These are phyloP conservation scores for Tulasnella sp. DNA, from an alignment of 768 basidiomycete genomes.

Conservation along the genomic window DNA sequence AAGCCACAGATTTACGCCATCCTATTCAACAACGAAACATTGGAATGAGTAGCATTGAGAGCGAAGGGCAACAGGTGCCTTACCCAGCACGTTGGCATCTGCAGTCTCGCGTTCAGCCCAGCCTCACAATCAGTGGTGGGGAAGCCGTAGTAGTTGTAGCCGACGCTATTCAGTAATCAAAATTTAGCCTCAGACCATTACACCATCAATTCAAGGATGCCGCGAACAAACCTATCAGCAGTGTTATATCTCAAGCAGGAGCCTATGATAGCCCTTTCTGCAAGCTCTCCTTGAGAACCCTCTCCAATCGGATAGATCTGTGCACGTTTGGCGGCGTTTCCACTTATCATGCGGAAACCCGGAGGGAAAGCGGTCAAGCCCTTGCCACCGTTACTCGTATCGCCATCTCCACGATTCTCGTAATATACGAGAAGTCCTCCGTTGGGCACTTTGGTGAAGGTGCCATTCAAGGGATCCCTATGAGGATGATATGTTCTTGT, in stretches of 20 bases:
- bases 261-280: constrained; percentile 33
- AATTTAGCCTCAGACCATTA: no score
- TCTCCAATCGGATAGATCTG: constrained; percentile 2
- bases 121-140: constrained; percentile 37
- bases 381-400: background rate
- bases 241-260: constrained; percentile 26
- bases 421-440: constrained; percentile 17
- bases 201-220: no score
- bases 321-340: constrained; percentile 5
- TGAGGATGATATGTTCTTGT: no score
- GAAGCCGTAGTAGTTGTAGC: constrained; percentile 25
- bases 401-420: constrained; percentile 8
- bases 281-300: constrained; percentile 34
- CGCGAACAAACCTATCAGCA: background rate
- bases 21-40: constrained; percentile 6
- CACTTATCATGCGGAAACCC: constrained; percentile 20
- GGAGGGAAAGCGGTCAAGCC: constrained; percentile 8
- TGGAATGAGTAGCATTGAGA: background rate
- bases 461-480: constrained; percentile 2
- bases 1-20: constrained; percentile 33
- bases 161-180: no score
- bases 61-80: background rate
- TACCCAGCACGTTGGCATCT: no score
- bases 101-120: constrained; percentile 31
- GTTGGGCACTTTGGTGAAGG: constrained; percentile 13